These are phyloP conservation scores for Ogataea siamensis DNA, from an alignment of 805 yeast genomes.

Conservation along the genomic window DNA sequence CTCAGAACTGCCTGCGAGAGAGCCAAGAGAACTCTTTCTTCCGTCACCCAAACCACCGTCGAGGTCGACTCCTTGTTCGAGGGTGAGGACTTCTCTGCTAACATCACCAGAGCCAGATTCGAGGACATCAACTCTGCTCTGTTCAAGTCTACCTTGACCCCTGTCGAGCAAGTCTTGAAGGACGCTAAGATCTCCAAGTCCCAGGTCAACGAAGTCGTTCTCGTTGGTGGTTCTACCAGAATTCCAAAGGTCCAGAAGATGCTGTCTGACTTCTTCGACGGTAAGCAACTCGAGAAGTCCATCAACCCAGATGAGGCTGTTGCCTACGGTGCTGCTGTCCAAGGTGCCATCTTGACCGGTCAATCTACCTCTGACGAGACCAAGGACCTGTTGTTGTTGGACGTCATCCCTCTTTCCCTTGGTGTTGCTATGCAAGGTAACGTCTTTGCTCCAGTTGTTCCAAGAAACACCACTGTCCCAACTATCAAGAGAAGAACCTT, in stretches of 20 bases:
- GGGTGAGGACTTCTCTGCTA: conserved; percentile 95
- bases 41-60: conserved; percentile 91
- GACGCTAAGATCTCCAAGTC: conserved; percentile 85
- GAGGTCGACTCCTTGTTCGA: conserved; percentile 94
- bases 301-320: conserved; percentile 99
- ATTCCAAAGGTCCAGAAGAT: conserved; percentile 97
- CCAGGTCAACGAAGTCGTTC: conserved; percentile 88
- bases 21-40: conserved; percentile 97
- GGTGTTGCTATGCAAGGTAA: conserved; percentile 99
- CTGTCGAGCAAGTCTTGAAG: conserved; percentile 92
- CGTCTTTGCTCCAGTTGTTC: conserved; percentile 97
- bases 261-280: conserved; percentile 92
- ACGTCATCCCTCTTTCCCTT: conserved; percentile 96
- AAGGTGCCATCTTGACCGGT: conserved; percentile 98
- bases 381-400: conserved; percentile 91
- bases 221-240: conserved; percentile 99
- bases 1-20: conserved; percentile 98
- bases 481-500: conserved; percentile 98
- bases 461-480: conserved; percentile 99
- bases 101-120: conserved; percentile 95
- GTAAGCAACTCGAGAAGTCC: conserved; percentile 94
- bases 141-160: conserved; percentile 91
- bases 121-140: conserved; percentile 94
- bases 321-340: conserved; percentile 99
- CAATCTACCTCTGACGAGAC: conserved; percentile 86